These are phyloP conservation scores for Marasmius oreades DNA, from an alignment of 1,284 basidiomycete genomes.

Conservation along the genomic window DNA sequence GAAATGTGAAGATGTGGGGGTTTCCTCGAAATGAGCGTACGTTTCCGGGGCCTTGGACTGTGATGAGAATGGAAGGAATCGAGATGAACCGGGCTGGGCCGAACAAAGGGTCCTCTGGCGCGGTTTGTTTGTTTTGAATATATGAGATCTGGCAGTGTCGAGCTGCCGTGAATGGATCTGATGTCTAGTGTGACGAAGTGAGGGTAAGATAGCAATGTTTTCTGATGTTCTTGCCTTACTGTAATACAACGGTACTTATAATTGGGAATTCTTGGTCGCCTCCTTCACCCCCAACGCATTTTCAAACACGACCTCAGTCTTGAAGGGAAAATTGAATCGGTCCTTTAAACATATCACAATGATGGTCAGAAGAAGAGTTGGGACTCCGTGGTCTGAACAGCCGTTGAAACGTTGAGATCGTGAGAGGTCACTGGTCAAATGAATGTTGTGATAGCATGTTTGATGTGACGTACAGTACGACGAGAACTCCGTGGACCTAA, in stretches of 20 bases:
- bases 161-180: not conserved
- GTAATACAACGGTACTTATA: too few relatives aligned
- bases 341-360: not conserved
- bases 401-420: not conserved
- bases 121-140: not conserved
- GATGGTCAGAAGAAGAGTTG: not conserved
- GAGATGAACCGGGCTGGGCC: not conserved
- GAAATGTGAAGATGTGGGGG: not conserved
- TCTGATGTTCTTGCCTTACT: too few relatives aligned
- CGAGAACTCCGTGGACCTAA: too few relatives aligned
- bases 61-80: not conserved
- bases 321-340: not conserved
- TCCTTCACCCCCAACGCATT: too few relatives aligned
- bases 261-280: too few relatives aligned
- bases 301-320: not conserved
- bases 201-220: too few relatives aligned
- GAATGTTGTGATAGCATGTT: too few relatives aligned
- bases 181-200: too few relatives aligned
- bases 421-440: too few relatives aligned
- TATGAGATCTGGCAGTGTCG: not conserved
- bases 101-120: not conserved
- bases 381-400: not conserved
- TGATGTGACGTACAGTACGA: not conserved
- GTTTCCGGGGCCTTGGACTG: not conserved
- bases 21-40: not conserved